Base-by-base conservation (phyloP, 2,329 filamentous ascomycete species). In the Ramichloridium luteum region DNA sequence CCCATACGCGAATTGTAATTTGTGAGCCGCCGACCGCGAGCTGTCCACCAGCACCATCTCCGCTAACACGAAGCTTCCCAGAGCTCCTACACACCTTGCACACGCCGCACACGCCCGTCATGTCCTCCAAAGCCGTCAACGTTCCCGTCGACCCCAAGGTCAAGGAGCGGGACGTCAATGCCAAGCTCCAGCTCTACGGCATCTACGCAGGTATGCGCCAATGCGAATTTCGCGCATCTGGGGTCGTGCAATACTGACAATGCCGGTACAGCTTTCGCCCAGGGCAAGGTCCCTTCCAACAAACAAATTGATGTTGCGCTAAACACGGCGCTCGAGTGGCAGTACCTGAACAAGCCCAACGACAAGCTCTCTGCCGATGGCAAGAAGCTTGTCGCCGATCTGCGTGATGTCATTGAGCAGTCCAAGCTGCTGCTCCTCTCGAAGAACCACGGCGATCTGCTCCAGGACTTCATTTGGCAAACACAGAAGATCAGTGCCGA, bases 381-480 rank as follows among this genome's bases (percentile, higher is more conserved):
- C 36, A 77, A 77, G 53, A 59, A 62, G n/a, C 71, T 98, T 2
- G 73, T 94, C 3, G 62, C 65, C 25, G 88, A 96, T 46, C 61
- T 90, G 35, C 75, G 74, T 38, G 68, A 81, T 32, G 83, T 93
- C 31, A 76, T 98, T 27, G 73, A 80, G 49, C 73, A 90, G 55
- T 80, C 88, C 36, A 92, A 94, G 65, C 61, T 76, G 35, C 70
- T 98, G 9, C 63, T 96, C 6, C 67, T 98, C 15, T 80, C 79
- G 61, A 98, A 96, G 71, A 98, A 98, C 54, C 73, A 93, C 37
- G 90, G 86, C 27, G 85, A 98, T 50, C 62, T 96, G 36, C 64
- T 98, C 13, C 90, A 98, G 54, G 86, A 98, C 50, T 96, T 98
- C 59, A 83, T 96, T 59, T 98, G 82, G 80, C 81, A 93, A 54